phyloP scores from a whole-genome alignment of 2,329 filamentous ascomycete genomes.

The Helicocarpus griseus region DNA sequence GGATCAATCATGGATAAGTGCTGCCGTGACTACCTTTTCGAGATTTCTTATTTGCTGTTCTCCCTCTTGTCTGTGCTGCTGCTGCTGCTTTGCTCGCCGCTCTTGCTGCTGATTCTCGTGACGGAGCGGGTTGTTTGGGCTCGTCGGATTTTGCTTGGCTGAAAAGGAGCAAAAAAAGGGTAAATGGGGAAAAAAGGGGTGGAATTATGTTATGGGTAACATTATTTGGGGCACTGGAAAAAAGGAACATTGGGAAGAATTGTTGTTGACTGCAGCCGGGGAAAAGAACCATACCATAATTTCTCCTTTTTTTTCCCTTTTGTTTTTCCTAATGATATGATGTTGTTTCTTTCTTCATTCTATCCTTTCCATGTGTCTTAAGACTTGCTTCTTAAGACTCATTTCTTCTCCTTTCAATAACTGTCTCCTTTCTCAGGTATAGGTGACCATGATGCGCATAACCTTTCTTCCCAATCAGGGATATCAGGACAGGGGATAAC shows the following conservation, averaged over 20 bases:
- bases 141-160: background rate
- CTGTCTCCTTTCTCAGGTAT: too few species aligned
- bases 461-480: too few species aligned
- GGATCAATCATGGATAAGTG: too few species aligned
- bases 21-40: background rate
- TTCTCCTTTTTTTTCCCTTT: background rate
- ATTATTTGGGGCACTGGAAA: too few species aligned
- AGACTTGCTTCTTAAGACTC: too few species aligned
- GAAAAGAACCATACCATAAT: background rate
- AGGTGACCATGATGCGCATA: too few species aligned
- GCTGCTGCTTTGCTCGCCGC: background rate
- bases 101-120: background rate
- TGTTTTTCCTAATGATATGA: too few species aligned
- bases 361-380: too few species aligned
- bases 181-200: background rate
- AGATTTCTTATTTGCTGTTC: background rate
- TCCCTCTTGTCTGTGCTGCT: conserved; percentile 3
- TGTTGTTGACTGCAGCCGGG: background rate
- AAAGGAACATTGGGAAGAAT: background rate
- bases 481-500: too few species aligned
- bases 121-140: conserved; percentile 1
- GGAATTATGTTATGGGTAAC: too few species aligned
- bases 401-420: too few species aligned
- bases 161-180: background rate
- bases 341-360: too few species aligned